Conservation (phyloP, 805 yeast genomes). For the Teunomyces stri region DNA sequence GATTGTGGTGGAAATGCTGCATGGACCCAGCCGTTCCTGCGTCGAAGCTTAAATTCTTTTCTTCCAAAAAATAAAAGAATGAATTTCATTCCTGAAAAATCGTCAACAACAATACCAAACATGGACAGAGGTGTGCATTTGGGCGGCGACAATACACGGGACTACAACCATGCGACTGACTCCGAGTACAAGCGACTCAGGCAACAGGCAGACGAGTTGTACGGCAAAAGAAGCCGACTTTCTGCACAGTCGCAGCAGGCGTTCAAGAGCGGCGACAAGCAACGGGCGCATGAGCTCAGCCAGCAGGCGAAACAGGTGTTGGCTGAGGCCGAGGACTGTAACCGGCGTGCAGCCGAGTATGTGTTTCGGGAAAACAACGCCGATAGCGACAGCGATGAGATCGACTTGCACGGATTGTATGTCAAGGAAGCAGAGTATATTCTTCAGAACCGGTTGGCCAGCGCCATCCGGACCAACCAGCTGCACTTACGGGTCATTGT, state of each 20-base stretch:
- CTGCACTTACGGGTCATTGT: slow-evolving; percentile 75
- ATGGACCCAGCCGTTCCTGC: not conserved
- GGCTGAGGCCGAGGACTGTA: slow-evolving; percentile 62
- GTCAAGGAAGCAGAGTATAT: slow-evolving; percentile 85
- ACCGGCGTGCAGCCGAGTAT: slow-evolving; percentile 82
- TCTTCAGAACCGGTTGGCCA: slow-evolving; percentile 69
- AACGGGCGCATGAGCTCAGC: slow-evolving; percentile 69
- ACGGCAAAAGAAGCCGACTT: slow-evolving; percentile 50
- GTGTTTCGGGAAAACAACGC: slow-evolving; percentile 86
- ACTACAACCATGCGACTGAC: slow-evolving; percentile 75
- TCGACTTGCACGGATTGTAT: slow-evolving; percentile 88
- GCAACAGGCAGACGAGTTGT: slow-evolving; percentile 65
- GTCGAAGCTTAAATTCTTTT: not conserved
- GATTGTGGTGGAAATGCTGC: not conserved
- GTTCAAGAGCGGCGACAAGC: slow-evolving; percentile 69
- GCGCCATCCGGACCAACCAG: slow-evolving; percentile 59
- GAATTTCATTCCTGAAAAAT: not conserved
- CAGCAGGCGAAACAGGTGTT: slow-evolving; percentile 61
- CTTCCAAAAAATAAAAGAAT: not conserved
- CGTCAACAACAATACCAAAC: not conserved
- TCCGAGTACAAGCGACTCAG: slow-evolving; percentile 61
- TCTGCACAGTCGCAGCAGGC: slow-evolving; percentile 75
- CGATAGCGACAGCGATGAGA: slow-evolving; percentile 81
- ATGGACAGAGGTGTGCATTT: slow-evolving; percentile 27
- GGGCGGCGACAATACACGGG: slow-evolving; percentile 35